These are phyloP conservation scores for Lojkania enalia DNA, from an alignment of 2,329 filamentous ascomycete genomes.

Conservation along the genomic window DNA sequence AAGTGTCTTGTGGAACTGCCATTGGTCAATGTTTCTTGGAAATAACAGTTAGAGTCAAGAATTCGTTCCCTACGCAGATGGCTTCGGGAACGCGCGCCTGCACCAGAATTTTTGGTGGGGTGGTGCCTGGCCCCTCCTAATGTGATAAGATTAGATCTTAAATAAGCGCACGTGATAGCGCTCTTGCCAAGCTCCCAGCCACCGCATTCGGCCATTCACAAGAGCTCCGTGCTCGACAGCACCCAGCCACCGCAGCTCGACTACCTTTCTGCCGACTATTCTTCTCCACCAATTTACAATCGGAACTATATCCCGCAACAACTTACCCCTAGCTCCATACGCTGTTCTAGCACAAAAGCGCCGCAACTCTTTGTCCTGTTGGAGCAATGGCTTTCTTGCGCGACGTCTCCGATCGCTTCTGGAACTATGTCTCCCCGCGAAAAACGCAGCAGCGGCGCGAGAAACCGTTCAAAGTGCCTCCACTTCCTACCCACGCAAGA, in stretches of 20 bases:
- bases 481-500: slow-evolving; percentile 18
- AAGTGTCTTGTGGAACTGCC: slow-evolving; percentile 23
- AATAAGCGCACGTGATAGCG: slow-evolving; percentile 4
- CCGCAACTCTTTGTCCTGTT: no score
- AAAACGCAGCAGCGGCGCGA: slow-evolving; percentile 44
- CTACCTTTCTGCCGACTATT: no score
- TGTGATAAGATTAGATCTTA: slow-evolving; percentile 36
- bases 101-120: slow-evolving; percentile 15
- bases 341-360: no score
- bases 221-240: not conserved
- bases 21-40: slow-evolving; percentile 19
- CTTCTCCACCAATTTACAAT: no score
- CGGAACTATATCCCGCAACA: slow-evolving; percentile 8
- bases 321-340: not conserved
- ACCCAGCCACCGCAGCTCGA: not conserved
- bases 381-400: slow-evolving; percentile 38
- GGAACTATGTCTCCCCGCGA: slow-evolving; percentile 48
- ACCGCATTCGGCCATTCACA: not conserved
- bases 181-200: not conserved
- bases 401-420: slow-evolving; percentile 43
- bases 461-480: slow-evolving; percentile 44
- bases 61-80: no score
- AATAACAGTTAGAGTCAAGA: no score
- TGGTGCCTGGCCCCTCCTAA: no score
- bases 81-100: no score